Evolutionary conservation across 1,284 basidiomycete genomes (phyloP).

Genomic region (Fomitopsis betulina): DNA sequence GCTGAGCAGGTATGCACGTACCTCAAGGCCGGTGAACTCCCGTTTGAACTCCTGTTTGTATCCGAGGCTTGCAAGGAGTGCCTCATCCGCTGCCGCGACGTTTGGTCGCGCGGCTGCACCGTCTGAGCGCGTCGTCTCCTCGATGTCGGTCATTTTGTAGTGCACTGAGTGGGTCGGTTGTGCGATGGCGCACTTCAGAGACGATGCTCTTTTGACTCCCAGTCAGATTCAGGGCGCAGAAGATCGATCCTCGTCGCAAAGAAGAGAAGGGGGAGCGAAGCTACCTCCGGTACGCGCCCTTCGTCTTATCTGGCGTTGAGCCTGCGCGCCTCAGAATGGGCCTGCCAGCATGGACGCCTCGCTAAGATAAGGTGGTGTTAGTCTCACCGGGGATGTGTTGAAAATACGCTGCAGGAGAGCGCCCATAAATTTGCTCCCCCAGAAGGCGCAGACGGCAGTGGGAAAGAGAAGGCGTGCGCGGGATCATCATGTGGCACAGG

Average conservation of each 20-base stretch:
- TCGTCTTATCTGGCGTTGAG: background rate
- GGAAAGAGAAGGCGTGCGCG: background rate
- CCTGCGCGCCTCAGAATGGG: background rate
- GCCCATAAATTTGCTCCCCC: background rate
- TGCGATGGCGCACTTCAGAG: background rate
- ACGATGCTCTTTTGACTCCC: background rate
- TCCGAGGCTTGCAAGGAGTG: slow-evolving; percentile 28
- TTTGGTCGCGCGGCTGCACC: background rate
- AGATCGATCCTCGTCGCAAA: background rate
- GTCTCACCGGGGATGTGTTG: background rate
- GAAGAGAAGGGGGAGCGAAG: background rate
- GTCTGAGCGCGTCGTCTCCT: background rate
- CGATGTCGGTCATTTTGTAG: background rate
- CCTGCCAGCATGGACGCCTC: background rate
- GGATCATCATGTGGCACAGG: background rate
- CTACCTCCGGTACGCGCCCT: background rate
- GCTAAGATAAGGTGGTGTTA: background rate
- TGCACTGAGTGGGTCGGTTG: background rate
- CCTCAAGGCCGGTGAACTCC: slow-evolving; percentile 36
- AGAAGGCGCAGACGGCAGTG: background rate
- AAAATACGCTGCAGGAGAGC: background rate
- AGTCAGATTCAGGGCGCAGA: background rate
- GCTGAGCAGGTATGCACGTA: slow-evolving; percentile 19
- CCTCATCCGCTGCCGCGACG: slow-evolving; percentile 20
- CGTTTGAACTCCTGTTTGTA: slow-evolving; percentile 45